These are phyloP conservation scores for Sorghum bicolor DNA, from an alignment of 176 grass and related monocot genomes.

Conservation along the genomic window Sorghum_bicolor_NCBIv3 NC_012871.2:70414001-70414500, in stretches of 20 bases:
- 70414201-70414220: neutral
- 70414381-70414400: conserved; percentile 3
- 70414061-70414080: neutral
- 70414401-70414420: neutral
- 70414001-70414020: neutral
- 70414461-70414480: neutral
- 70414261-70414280: neutral
- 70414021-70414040: neutral
- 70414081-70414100: conserved; percentile 21
- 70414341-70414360: conserved; percentile 16
- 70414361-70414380: neutral
- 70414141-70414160: conserved; percentile 4
- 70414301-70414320: conserved; percentile 21
- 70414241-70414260: neutral
- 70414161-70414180: conserved; percentile 13
- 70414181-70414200: conserved; percentile 3
- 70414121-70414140: neutral
- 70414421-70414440: conserved; percentile 6
- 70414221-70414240: neutral
- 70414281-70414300: neutral
- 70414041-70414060: neutral
- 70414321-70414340: conserved; percentile 17
- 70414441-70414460: neutral
- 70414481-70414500: neutral
- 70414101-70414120: neutral